Conservation (phyloP, 495 filamentous ascomycete species). For the Lindgomyces ingoldianus region DNA sequence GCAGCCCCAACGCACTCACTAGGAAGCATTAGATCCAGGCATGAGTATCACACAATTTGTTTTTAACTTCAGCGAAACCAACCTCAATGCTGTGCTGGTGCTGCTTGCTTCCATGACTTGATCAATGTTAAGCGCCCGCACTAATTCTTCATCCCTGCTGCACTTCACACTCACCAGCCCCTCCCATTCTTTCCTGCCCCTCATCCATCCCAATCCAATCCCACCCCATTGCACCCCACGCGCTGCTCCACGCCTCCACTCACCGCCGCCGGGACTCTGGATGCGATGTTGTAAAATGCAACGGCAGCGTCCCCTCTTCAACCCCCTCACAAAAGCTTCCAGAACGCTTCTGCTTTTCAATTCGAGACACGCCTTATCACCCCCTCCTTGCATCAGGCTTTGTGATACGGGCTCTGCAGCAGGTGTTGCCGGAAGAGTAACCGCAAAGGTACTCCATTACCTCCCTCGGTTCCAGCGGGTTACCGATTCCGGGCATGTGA, state of each 20-base stretch:
- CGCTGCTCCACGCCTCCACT: background rate
- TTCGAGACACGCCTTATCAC: background rate
- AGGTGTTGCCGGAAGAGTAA: background rate
- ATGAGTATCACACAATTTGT: conserved; percentile 12
- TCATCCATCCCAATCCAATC: conserved; percentile 7
- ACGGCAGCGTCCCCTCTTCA: conserved; percentile 1
- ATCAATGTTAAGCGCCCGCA: conserved; percentile 29
- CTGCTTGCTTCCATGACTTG: conserved; percentile 10
- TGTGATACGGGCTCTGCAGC: background rate
- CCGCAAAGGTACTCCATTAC: too few relatives aligned
- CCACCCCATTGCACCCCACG: background rate
- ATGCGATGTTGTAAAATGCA: too few relatives aligned
- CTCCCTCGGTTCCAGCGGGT: conserved; percentile 8
- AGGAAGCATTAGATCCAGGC: background rate
- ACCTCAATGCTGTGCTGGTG: conserved; percentile 1
- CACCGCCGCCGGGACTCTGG: background rate
- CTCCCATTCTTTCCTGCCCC: conserved; percentile 7
- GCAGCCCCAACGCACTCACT: background rate
- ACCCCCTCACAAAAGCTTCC: background rate
- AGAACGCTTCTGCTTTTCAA: conserved; percentile 5
- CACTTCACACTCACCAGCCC: conserved; percentile 14
- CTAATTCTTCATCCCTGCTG: conserved; percentile 25
- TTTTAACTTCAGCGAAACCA: conserved; percentile 11
- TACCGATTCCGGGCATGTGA: conserved; percentile 13
- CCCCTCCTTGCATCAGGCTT: too few relatives aligned